Evolutionary conservation across 2,329 filamentous ascomycete genomes (phyloP).

Genomic region (Magnaporthiopsis incrustans): DNA sequence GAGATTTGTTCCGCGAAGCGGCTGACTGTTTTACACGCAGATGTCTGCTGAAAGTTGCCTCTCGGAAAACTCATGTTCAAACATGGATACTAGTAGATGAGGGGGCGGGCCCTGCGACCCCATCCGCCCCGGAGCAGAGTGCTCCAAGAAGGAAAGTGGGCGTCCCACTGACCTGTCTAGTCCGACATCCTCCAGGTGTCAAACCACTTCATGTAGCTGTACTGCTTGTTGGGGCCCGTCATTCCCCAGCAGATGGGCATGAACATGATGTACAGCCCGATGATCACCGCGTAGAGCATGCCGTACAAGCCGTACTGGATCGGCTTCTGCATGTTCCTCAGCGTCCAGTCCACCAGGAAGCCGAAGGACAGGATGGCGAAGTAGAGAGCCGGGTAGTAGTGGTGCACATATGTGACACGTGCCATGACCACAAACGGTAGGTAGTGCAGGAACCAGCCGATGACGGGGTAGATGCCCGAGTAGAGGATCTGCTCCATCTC

Average conservation of each 20-base stretch:
- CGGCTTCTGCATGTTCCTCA: constrained; percentile 55
- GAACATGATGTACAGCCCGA: constrained; percentile 83
- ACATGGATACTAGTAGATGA: not conserved
- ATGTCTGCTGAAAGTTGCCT: not conserved
- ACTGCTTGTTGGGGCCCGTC: constrained; percentile 75
- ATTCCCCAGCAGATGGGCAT: constrained; percentile 95
- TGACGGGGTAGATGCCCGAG: constrained; percentile 78
- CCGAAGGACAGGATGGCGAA: constrained; percentile 88
- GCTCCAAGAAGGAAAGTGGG: not conserved
- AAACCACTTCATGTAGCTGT: constrained; percentile 92
- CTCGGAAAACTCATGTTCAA: not conserved
- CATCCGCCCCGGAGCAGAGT: not conserved
- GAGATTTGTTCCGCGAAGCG: not conserved
- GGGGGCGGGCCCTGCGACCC: too few species aligned
- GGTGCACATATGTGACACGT: constrained; percentile 96
- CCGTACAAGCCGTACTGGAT: constrained; percentile 65
- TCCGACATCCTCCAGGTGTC: constrained; percentile 78
- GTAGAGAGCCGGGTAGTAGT: constrained; percentile 97
- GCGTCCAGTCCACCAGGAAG: constrained; percentile 81
- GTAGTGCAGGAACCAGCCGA: constrained; percentile 96
- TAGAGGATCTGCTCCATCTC: constrained; percentile 96
- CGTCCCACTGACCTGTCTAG: constrained; percentile 19
- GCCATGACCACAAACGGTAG: constrained; percentile 95
- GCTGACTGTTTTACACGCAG: not conserved
- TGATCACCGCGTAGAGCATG: constrained; percentile 62